Conservation (phyloP, 1,284 basidiomycete species). For the Earliella scabrosa region DNA sequence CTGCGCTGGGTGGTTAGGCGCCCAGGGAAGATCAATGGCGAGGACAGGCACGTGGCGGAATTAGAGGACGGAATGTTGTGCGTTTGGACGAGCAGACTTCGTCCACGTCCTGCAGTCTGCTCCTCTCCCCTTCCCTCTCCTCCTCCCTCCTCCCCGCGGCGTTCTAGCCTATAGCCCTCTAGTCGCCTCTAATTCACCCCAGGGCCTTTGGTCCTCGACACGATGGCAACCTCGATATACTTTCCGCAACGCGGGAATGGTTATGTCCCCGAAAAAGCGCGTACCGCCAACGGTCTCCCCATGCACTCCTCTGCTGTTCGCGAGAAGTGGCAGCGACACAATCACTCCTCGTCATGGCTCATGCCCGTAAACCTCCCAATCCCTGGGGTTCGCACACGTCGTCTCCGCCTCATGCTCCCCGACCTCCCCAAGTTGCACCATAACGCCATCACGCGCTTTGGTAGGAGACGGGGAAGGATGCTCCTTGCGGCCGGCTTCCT, state of each 20-base stretch:
- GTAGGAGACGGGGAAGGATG: conserved; percentile 57
- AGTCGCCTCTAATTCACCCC: conserved; percentile 12
- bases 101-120: conserved; percentile 6
- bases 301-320: conserved; percentile 63
- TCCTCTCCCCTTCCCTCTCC: not conserved
- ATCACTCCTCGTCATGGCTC: conserved; percentile 57
- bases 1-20: not conserved
- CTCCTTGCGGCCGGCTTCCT: conserved; percentile 54
- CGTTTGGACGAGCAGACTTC: not conserved
- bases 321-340: conserved; percentile 66
- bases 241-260: conserved; percentile 50
- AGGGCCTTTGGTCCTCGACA: conserved; percentile 16
- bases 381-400: conserved; percentile 60
- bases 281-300: conserved; percentile 55
- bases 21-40: not conserved
- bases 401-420: conserved; percentile 40
- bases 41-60: conserved; percentile 6
- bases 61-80: not conserved
- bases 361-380: conserved; percentile 62
- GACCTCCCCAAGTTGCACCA: conserved; percentile 61
- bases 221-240: conserved; percentile 55
- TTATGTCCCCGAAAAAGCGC: conserved; percentile 49
- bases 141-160: conserved; percentile 10
- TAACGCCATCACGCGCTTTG: conserved; percentile 59
- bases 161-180: conserved; percentile 25